phyloP scores from a whole-genome alignment of 192 early-diverging fungal genomes.

The Helicostylum pulchrum region DNA sequence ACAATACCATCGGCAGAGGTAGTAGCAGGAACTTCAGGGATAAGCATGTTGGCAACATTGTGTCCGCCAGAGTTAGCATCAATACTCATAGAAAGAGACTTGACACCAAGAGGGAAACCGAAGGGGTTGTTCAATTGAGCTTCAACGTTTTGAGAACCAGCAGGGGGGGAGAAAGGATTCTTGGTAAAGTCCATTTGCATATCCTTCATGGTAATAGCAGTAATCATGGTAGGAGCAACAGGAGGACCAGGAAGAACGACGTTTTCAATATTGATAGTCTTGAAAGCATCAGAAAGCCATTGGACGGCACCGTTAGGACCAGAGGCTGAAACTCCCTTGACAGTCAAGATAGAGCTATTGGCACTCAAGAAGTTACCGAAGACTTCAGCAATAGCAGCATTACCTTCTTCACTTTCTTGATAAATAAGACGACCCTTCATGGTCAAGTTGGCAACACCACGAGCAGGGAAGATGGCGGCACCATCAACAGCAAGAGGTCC shows the following conservation, averaged over 20 bases:
- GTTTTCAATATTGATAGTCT: constrained; percentile 36
- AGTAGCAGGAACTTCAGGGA: constrained; percentile 23
- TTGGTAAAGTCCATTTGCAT: constrained; percentile 49
- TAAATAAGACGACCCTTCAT: constrained; percentile 50
- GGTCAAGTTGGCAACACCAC: constrained; percentile 32
- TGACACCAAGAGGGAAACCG: constrained; percentile 41
- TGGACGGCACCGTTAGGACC: constrained; percentile 35
- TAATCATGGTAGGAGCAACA: constrained; percentile 36
- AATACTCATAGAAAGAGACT: constrained; percentile 48
- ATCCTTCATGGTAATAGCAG: constrained; percentile 39
- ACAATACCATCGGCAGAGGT: constrained; percentile 24
- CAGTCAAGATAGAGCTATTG: constrained; percentile 21
- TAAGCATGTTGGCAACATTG: constrained; percentile 24
- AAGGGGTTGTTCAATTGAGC: constrained; percentile 42
- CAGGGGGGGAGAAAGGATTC: constrained; percentile 41
- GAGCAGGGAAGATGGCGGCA: constrained; percentile 38
- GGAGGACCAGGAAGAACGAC: constrained; percentile 31
- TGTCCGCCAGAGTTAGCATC: constrained; percentile 14
- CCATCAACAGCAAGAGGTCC: constrained; percentile 55
- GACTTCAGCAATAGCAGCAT: constrained; percentile 46
- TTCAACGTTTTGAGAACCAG: constrained; percentile 41
- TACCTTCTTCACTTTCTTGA: constrained; percentile 41
- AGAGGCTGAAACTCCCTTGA: constrained; percentile 28
- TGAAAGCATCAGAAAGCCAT: constrained; percentile 46
- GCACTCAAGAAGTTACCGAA: constrained; percentile 53